Base-by-base conservation (phyloP, 768 basidiomycete species). In the Ephemerocybe angulata region DNA sequence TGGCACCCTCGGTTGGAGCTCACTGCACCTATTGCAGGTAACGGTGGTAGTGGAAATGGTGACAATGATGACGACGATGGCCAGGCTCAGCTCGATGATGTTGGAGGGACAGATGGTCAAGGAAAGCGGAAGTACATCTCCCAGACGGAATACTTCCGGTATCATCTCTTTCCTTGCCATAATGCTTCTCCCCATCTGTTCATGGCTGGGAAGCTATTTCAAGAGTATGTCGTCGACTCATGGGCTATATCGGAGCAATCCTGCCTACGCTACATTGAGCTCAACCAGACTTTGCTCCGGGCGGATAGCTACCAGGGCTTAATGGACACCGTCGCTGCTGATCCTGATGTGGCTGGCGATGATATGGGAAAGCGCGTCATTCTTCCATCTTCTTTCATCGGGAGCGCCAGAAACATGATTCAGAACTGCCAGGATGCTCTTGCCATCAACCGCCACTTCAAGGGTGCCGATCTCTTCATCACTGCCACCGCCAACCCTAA, bases 401-500 rank as follows among this genome's bases (percentile, higher is more conserved):
- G 65, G 1, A 64, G 76, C 19, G 51, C 71, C 1, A 51, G 65
- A 0, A 58, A 76, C 40, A 79, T 80, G 75, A 60, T 69, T 1
- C 69, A 76, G 44, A 61, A 65, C 0, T 74, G 67, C 50, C 74
- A 77, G 29, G 77, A 81, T 53, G 62, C 72, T 0, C 62, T 82
- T 57, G 76, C 80, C 0, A 66, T 81, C 17, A 70, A 63, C 17
- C 51, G 68, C 0, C 54, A 67, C 37, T 75, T 60, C 52, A 55
- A 51, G 8, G 72, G 71, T 8, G 60, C 70, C 21, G 73, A 79
- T 50, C 56, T 81, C 0, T 82, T 82, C 30, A 48, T 81, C 1
- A 81, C 78, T 0, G 72, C 79, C 67, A 82, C 78, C 37, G 63
- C 69, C 17, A 82, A 81, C 67, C 73, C 76, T 6, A 56, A 62